Evolutionary conservation across 2,329 filamentous ascomycete genomes (phyloP), one percentile per base, ranked within the genome.

Genomic region (Aspergillus calidoustus): DNA sequence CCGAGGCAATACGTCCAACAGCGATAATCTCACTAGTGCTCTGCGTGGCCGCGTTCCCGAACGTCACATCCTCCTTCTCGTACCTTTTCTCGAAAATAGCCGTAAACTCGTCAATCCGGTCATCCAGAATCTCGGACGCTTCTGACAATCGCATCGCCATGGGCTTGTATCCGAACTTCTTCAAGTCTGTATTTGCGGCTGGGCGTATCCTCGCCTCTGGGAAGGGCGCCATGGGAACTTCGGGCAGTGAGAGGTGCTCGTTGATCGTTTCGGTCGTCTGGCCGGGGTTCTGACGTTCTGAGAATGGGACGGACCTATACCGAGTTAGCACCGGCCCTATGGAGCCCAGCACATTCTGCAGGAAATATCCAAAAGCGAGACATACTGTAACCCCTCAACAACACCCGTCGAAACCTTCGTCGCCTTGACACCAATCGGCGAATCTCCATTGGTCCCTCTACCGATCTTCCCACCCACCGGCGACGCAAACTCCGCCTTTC

Each of bases 71-170:
- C 19, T 95, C 91, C 6, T 97, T 81, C 15, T 86, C 82, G 76
- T 96, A 87, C 66, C 93, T 83, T 59, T 89, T 86, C 77, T 91
- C 88, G 5, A 96, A 83, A 1, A 93, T 77, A n/a, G 82, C 80
- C 62, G 87, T 84, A 71, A 97, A 97, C 65, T 93, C 92, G 70
- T 98, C 93, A 80, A 99, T 97, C 69, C 93, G 86, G 77, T 98
- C 94, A 77, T 99, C 95, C 7, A 98, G 84, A 49, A 97, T 91
- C 76, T 97, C 93, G 4, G 94, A 96, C 0, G 92, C 89, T 74
- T 97, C 93, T 5, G 92, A 93, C 7, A 95, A 83, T 72, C 97
- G 96, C 93, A 98, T 97, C 2, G 92, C 90, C 83, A 98, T 89
- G 2, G 93, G 91, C 73, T 93, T 95, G 79, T 98, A 99, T 1